Evolutionary conservation across 176 grass and related monocot genomes (phyloP), one percentile per base, ranked within the genome.

Genomic region (Carex cristatella): DNA sequence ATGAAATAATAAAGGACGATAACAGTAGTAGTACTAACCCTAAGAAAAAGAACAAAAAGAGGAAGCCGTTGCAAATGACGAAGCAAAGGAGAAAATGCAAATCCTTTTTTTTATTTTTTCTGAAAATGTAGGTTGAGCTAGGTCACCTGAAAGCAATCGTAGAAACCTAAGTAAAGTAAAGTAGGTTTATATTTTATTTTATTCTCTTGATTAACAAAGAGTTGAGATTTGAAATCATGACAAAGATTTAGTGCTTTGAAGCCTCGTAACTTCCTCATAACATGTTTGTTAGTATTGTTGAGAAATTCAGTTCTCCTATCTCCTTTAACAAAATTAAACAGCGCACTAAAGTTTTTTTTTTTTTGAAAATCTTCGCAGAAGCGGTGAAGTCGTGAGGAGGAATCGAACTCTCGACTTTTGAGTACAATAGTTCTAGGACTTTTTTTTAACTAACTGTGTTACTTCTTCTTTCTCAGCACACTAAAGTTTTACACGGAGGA

Each of bases 111-210:
- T 23, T 23, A 0, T 23, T 23, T 23, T 23, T 23, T 23, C 11
- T 75, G 46, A 75, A 75, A 53, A 2, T 53, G 44, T 75, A 75
- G 71, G 71, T 75, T 51, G 46, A 54, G 44, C 46, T 75, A 53
- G 46, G 46, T 75, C 46, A 75, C 71, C 71, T 54, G 71, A 75
- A 75, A 75, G 71, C 71, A 75, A 27, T 53, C 16, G 19, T 19
- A 75, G 46, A 31, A 46, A 75, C 1, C 46, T 48, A 40, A 40
- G 38, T 40, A 23, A 23, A 23, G 23, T 23, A 23, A 23, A 23
- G 23, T 23, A 23, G 23, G 23, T 23, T 23, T 23, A 23, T 23
- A 23, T 23, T 23, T 23, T 23, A 23, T 23, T 23, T 23, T 42
- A 42, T 42, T 42, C 40, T 42, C 3, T 42, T 42, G 40, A 42